phyloP scores from a whole-genome alignment of 106 monocot species.

The Platanthera zijinensis region DNA sequence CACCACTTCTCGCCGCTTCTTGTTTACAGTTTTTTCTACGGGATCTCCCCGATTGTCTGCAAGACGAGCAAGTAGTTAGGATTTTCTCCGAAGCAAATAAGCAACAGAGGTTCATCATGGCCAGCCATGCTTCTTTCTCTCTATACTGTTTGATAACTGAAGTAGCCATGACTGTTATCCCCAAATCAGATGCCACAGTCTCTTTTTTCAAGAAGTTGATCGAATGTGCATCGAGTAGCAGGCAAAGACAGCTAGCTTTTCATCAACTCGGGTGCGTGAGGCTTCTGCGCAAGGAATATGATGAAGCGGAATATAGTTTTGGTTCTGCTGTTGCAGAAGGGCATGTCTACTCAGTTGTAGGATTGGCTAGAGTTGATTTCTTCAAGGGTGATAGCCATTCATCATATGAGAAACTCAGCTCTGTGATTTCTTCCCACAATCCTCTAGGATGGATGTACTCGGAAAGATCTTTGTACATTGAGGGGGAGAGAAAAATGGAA shows the following conservation, averaged over 20 bases:
- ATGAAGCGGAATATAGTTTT: conserved; percentile 61
- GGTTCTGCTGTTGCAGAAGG: conserved; percentile 47
- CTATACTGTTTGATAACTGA: conserved; percentile 89
- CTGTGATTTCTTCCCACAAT: conserved; percentile 52
- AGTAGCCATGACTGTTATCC: conserved; percentile 64
- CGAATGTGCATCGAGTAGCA: conserved; percentile 37
- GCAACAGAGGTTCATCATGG: conserved; percentile 44
- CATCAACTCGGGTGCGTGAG: conserved; percentile 87
- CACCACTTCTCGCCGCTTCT: conserved; percentile 59
- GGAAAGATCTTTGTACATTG: conserved; percentile 75
- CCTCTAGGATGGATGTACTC: conserved; percentile 96
- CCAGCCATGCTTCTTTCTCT: conserved; percentile 59
- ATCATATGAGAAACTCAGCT: conserved; percentile 69
- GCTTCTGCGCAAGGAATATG: conserved; percentile 77
- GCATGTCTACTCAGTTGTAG: conserved; percentile 67
- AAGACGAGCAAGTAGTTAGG: conserved; percentile 64
- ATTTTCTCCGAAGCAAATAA: conserved; percentile 49
- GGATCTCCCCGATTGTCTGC: conserved; percentile 61
- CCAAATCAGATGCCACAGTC: conserved; percentile 52
- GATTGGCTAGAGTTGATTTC: conserved; percentile 62
- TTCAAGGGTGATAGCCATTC: conserved; percentile 36
- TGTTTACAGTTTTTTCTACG: conserved; percentile 76
- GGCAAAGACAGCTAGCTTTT: conserved; percentile 71
- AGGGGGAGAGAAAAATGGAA: conserved; percentile 54
- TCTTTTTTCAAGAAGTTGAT: conserved; percentile 66